These are phyloP conservation scores for Metschnikowia henanensis DNA, from an alignment of 805 yeast species.

Conservation along the genomic window DNA sequence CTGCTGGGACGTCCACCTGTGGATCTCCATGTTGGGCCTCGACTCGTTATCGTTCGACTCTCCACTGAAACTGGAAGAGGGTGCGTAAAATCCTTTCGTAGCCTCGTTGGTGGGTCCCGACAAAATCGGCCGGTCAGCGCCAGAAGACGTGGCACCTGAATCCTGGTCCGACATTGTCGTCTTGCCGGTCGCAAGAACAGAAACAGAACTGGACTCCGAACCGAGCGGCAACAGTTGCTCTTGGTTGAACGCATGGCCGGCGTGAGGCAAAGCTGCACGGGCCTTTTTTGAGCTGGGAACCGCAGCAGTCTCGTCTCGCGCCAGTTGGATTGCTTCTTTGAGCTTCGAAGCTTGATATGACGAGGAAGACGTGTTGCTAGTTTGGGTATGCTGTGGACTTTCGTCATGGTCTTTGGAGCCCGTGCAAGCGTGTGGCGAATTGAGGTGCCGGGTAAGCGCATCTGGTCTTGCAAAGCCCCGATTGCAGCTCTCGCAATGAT, in stretches of 20 bases:
- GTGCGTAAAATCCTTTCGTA: neutral
- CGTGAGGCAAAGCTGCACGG: slow-evolving; percentile 1
- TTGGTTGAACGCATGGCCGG: slow-evolving; percentile 8
- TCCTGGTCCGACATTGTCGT: slow-evolving; percentile 2
- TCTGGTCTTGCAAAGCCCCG: slow-evolving; percentile 73
- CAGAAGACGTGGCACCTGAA: slow-evolving; percentile 4
- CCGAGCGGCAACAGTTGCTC: slow-evolving; percentile 18
- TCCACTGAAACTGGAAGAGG: slow-evolving; percentile 4
- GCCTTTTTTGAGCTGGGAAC: neutral
- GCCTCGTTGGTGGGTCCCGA: neutral
- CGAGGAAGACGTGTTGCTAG: slow-evolving; percentile 7
- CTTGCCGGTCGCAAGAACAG: slow-evolving; percentile 8
- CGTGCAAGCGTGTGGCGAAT: slow-evolving; percentile 41
- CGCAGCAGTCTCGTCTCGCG: neutral
- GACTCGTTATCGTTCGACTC: slow-evolving; percentile 5
- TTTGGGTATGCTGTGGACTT: slow-evolving; percentile 2
- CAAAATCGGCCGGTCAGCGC: slow-evolving; percentile 1
- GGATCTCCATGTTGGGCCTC: slow-evolving; percentile 11
- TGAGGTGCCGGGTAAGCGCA: slow-evolving; percentile 68
- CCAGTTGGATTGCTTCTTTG: neutral
- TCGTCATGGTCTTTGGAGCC: slow-evolving; percentile 5
- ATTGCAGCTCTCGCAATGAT: slow-evolving; percentile 57
- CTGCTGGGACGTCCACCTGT: slow-evolving; percentile 12
- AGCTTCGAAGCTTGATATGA: slow-evolving; percentile 4
- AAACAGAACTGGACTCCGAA: slow-evolving; percentile 10